A percentile compares a stretch with the other conserved stretches of the same genome.
phyloP scores from a whole-genome alignment of 2,329 filamentous ascomycete species.

The Talaromyces sp. region DNA sequence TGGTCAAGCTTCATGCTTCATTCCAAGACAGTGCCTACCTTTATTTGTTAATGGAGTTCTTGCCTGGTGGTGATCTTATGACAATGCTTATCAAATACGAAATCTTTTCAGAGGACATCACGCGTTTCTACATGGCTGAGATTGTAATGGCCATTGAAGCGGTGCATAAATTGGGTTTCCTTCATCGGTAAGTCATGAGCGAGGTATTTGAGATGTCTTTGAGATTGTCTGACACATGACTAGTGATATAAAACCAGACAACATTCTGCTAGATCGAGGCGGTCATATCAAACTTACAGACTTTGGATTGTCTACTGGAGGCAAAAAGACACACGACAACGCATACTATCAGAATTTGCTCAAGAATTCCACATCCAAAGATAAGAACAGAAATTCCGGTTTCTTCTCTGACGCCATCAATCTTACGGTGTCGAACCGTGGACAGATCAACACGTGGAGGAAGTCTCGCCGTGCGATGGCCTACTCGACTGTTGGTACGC shows the following conservation, averaged over 20 bases:
- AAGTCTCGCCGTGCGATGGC: conserved; percentile 93
- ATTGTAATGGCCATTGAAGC: conserved; percentile 98
- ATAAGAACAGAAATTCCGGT: conserved; percentile 83
- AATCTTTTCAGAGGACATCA: conserved; percentile 98
- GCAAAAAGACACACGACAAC: conserved; percentile 96
- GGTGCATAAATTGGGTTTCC: conserved; percentile 95
- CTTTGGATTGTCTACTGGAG: conserved; percentile 95
- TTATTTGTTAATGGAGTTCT: conserved; percentile 99
- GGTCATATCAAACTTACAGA: conserved; percentile 98
- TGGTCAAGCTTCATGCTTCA: conserved; percentile 96
- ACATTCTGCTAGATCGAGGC: conserved; percentile 90
- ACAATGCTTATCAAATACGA: conserved; percentile 99
- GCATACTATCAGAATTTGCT: conserved; percentile 97
- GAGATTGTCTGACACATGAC: neutral
- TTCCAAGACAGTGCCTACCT: conserved; percentile 96
- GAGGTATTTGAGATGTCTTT: neutral
- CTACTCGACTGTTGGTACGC: conserved; percentile 96
- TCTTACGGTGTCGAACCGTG: conserved; percentile 92
- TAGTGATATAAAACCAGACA: conserved; percentile 98
- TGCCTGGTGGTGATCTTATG: conserved; percentile 97
- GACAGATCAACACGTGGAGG: conserved; percentile 98
- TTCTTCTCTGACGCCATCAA: conserved; percentile 93
- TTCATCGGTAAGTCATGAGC: conserved; percentile 71
- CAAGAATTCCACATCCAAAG: conserved; percentile 67
- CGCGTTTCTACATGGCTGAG: conserved; percentile 97